Percentiles rank a stretch among this genome's conserved stretches.
phyloP scores from a whole-genome alignment of 768 basidiomycete species.

The Mrakia frigida region DNA sequence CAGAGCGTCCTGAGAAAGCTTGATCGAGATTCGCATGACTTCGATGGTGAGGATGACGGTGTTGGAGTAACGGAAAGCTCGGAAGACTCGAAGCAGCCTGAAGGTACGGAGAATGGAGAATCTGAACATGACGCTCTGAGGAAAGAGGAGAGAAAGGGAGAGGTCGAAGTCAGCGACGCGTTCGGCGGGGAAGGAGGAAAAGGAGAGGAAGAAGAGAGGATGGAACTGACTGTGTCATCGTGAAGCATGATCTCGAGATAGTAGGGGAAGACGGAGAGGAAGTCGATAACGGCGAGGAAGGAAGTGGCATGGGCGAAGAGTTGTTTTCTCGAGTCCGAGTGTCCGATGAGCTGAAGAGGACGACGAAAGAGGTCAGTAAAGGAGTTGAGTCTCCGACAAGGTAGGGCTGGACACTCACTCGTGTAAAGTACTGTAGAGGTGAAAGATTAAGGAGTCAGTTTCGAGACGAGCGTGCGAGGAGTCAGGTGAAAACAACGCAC shows the following conservation, averaged over 20 bases:
- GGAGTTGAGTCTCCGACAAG: not conserved
- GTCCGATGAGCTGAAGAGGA: slow-evolving; percentile 49
- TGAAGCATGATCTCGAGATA: slow-evolving; percentile 77
- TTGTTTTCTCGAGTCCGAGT: slow-evolving; percentile 65
- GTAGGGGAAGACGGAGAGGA: slow-evolving; percentile 79
- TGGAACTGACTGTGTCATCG: slow-evolving; percentile 68
- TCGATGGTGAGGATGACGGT: slow-evolving; percentile 69
- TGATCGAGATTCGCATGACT: slow-evolving; percentile 85
- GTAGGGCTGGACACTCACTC: not conserved
- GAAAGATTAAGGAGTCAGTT: not conserved
- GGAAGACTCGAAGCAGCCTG: slow-evolving; percentile 78
- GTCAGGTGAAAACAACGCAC: slow-evolving; percentile 21
- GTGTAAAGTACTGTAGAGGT: slow-evolving; percentile 13
- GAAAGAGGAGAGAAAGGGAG: slow-evolving; percentile 3
- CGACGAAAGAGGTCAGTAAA: not conserved
- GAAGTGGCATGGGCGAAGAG: slow-evolving; percentile 41
- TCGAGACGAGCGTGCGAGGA: not conserved
- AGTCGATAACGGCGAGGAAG: slow-evolving; percentile 76
- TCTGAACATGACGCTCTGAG: slow-evolving; percentile 73
- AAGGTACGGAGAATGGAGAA: slow-evolving; percentile 90
- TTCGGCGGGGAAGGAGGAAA: no score
- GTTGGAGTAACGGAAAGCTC: slow-evolving; percentile 78
- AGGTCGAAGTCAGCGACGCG: not conserved
- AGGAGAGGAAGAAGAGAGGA: not conserved
- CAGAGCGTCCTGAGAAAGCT: slow-evolving; percentile 77